Base-by-base conservation (phyloP, 2,329 filamentous ascomycete genomes). In the Claviceps spartinae region DNA sequence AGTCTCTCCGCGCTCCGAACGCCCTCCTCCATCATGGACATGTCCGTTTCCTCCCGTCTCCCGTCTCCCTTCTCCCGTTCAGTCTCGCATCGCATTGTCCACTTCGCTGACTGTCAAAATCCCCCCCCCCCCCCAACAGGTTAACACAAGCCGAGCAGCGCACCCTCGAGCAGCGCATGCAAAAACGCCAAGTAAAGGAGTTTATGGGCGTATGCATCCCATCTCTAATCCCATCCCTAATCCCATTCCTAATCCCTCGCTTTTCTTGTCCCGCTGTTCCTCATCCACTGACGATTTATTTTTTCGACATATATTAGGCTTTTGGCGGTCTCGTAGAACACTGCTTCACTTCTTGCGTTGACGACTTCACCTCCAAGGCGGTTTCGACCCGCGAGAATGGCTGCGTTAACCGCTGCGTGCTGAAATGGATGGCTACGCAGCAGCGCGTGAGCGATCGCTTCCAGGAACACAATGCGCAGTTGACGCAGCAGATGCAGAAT, bases 151-250 rank as follows among this genome's bases (percentile, higher is more conserved):
- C 81, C 63, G 91, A 97, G 77, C 87, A 94, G 76, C 86, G 88
- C 73, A 88, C 93, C 78, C 86, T 98, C 67, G 85, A 95, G 72
- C 74, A 81, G 73, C 88, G 93, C 71, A 90, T 98, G 81, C 89
- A 97, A 76, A 86, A 87, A 74, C 94, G 93, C 73, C 93, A 98
- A 74, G 88, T 98, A 78, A 95, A 95, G 75, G 91, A 97, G 68
- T 97, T 98, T 68, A 95, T 97, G 85, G 86, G 82, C 63, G 93
- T 97, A 78, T 62, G 88, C 77, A 78, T 62, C 87, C 77, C 52
- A 40, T 52, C 55, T 46, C 50, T 22, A 26, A 34, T n/a, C 3
- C 16, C n/a, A n/a, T n/a, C n/a, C n/a, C n/a, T n/a, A n/a, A 78
- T 62, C 87, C 77, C 52, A 40, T 52, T 54, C 47, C 50, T 22